These are phyloP conservation scores for Zymoseptoria ardabiliae DNA, from an alignment of 2,329 filamentous ascomycete species.

Conservation along the genomic window DNA sequence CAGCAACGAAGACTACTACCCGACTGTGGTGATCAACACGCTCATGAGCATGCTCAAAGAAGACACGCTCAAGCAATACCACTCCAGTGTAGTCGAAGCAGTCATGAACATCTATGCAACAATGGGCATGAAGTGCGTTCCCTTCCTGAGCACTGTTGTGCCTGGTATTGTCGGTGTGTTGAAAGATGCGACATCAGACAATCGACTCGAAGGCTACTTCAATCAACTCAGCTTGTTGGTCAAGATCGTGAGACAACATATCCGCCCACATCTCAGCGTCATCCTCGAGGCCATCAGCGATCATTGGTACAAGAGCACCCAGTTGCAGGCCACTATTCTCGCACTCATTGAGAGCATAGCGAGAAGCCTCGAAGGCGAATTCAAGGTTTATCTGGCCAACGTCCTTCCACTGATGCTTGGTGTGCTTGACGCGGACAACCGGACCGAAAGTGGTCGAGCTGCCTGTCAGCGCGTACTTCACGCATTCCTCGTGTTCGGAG, in stretches of 20 bases:
- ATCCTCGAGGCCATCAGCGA: slow-evolving; percentile 83
- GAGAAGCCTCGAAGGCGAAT: slow-evolving; percentile 88
- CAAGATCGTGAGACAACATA: slow-evolving; percentile 92
- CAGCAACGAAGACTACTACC: slow-evolving; percentile 96
- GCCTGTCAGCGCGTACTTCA: slow-evolving; percentile 64
- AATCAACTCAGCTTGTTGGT: slow-evolving; percentile 91
- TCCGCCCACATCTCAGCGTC: slow-evolving; percentile 78
- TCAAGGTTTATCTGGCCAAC: slow-evolving; percentile 88
- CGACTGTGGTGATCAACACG: slow-evolving; percentile 94
- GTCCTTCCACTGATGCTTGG: slow-evolving; percentile 90
- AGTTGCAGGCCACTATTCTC: slow-evolving; percentile 84
- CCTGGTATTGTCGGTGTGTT: slow-evolving; percentile 91
- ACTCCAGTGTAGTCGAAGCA: slow-evolving; percentile 89
- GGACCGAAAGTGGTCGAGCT: slow-evolving; percentile 54
- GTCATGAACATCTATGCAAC: slow-evolving; percentile 99
- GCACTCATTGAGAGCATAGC: slow-evolving; percentile 90
- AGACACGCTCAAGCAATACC: slow-evolving; percentile 79
- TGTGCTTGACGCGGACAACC: slow-evolving; percentile 78
- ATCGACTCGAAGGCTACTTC: slow-evolving; percentile 80
- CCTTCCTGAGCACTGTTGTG: slow-evolving; percentile 87
- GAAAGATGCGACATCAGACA: slow-evolving; percentile 63
- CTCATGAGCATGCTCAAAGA: slow-evolving; percentile 88
- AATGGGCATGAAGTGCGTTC: slow-evolving; percentile 88
- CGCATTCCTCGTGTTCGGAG: slow-evolving; percentile 90
- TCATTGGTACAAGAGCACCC: slow-evolving; percentile 76